Percentiles rank a stretch among this genome's conserved stretches.
Evolutionary conservation across 345 rosid genomes (phyloP).

Genomic region (Balakata baccata): DNA sequence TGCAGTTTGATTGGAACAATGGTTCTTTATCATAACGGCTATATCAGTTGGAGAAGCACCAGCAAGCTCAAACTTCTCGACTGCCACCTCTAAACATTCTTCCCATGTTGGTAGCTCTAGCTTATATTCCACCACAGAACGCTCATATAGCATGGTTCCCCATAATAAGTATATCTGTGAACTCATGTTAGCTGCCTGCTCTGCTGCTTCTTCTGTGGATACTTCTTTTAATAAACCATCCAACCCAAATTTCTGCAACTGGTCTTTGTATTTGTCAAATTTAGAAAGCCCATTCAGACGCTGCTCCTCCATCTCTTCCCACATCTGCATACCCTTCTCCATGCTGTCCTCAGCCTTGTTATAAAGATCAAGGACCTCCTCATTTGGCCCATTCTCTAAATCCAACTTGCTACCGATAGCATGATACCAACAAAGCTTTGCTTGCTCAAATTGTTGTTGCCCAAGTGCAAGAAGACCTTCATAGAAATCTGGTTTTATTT

Average conservation of each 20-base stretch:
- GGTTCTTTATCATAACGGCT: slow-evolving; percentile 98
- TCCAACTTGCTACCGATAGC: slow-evolving; percentile 67
- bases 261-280: slow-evolving; percentile 55
- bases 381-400: slow-evolving; percentile 56
- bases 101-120: slow-evolving; percentile 93
- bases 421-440: slow-evolving; percentile 91
- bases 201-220: slow-evolving; percentile 71
- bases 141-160: slow-evolving; percentile 93
- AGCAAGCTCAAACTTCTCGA: slow-evolving; percentile 95
- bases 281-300: slow-evolving; percentile 85
- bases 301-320: slow-evolving; percentile 94
- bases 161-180: slow-evolving; percentile 90
- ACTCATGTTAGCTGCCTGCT: slow-evolving; percentile 77
- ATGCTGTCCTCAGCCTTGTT: slow-evolving; percentile 97
- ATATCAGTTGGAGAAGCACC: slow-evolving; percentile 95
- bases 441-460: slow-evolving; percentile 92
- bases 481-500: slow-evolving; percentile 79
- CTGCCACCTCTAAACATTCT: slow-evolving; percentile 96
- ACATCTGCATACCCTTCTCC: slow-evolving; percentile 95
- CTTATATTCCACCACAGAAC: slow-evolving; percentile 87
- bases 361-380: slow-evolving; percentile 77
- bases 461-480: slow-evolving; percentile 96
- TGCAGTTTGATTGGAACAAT: slow-evolving; percentile 80
- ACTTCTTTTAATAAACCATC: slow-evolving; percentile 56
- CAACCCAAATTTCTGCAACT: slow-evolving; percentile 66